Evolutionary conservation across 495 filamentous ascomycete species (phyloP).

Genomic region (Trichocladium uniseriatum): DNA sequence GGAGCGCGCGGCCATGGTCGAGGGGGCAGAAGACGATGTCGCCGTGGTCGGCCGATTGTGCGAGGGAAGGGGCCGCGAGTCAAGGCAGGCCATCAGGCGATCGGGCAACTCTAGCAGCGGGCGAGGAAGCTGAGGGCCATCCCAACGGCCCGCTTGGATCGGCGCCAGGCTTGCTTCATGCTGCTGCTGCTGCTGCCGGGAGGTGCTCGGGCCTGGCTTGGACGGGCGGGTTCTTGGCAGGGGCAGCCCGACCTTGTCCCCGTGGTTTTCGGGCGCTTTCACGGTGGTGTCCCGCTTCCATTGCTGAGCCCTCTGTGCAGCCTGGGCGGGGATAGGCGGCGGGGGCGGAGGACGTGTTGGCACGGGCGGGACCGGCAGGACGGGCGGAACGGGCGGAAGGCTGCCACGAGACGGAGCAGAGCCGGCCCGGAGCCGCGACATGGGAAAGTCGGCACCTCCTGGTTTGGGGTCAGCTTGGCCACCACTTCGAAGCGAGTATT

Average conservation of each 20-base stretch:
- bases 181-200: background rate
- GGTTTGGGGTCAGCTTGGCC: background rate
- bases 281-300: too few species aligned
- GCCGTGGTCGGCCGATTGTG: too few species aligned
- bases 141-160: background rate
- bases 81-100: background rate
- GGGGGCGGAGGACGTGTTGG: too few species aligned
- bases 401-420: background rate
- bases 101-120: background rate
- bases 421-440: background rate
- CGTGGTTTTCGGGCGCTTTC: background rate
- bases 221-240: background rate
- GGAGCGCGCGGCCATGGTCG: too few species aligned
- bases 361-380: background rate
- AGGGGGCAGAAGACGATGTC: too few species aligned
- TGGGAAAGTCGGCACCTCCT: conserved; percentile 4
- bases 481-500: background rate
- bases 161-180: background rate
- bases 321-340: background rate
- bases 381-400: background rate
- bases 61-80: background rate
- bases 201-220: background rate
- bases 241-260: background rate
- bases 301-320: too few species aligned
- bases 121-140: background rate